Conservation (phyloP, 352 stramenopile species). For the Pythium aphanidermatum region DNA sequence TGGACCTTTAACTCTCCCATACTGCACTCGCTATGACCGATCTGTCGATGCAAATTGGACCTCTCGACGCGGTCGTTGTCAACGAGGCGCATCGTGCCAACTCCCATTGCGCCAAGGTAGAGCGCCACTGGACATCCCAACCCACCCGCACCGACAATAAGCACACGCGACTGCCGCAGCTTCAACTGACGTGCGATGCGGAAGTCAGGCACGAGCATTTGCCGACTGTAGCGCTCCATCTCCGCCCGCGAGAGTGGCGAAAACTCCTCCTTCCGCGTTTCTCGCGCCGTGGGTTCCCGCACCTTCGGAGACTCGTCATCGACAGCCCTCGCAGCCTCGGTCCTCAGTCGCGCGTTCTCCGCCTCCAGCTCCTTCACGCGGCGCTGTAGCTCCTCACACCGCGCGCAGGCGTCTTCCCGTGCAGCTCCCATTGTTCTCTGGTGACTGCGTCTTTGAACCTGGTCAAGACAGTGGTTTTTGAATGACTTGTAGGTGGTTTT, state of each 20-base stretch:
- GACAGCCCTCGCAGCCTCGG: no score
- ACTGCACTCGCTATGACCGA: constrained; percentile 88
- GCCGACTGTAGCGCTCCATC: constrained; percentile 89
- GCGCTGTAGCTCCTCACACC: constrained; percentile 21
- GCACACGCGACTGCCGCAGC: constrained; percentile 69
- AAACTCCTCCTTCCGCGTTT: no score
- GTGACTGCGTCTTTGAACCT: no score
- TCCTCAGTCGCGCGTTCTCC: constrained; percentile 23
- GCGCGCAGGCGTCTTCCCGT: constrained; percentile 21
- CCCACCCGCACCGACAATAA: constrained; percentile 93
- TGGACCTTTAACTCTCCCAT: constrained; percentile 87
- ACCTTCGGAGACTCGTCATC: no score
- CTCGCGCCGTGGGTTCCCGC: no score
- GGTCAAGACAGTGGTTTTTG: no score
- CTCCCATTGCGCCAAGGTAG: constrained; percentile 93
- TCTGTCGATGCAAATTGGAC: constrained; percentile 97
- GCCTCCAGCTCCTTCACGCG: constrained; percentile 21
- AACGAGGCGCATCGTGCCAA: constrained; percentile 91
- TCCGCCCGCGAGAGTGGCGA: constrained; percentile 44
- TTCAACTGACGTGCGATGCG: constrained; percentile 83
- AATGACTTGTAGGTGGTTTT: no score
- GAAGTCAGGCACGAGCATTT: constrained; percentile 93
- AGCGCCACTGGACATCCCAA: constrained; percentile 94
- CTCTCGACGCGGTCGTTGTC: constrained; percentile 94
- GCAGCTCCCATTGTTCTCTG: no score